Evolutionary conservation across 2,329 filamentous ascomycete genomes (phyloP), one percentile per base, ranked within the genome.

Genomic region (Cordyceps fumosorosea): DNA sequence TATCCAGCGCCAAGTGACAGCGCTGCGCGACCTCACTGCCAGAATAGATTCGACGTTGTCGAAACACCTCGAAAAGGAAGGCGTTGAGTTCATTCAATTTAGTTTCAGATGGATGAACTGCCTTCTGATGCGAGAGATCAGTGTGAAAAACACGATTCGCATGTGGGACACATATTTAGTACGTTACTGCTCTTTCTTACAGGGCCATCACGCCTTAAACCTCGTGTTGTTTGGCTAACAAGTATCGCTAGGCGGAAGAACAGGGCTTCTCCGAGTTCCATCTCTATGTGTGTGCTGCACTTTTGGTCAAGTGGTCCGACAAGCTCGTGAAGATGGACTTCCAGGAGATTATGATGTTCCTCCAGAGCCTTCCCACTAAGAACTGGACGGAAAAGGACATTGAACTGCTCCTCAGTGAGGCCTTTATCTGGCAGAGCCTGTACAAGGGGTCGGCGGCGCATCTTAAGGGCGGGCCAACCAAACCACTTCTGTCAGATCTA

Each of bases 151-250:
- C 73, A 97, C 92, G 0, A 96, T 99, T 66, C 84, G 95, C 68
- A 99, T 99, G 95, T 99, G 95, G 95, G 95, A 99, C 75, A 99
- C 95, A 29, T 99, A 99, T 77, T 84, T 99, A 78, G 93, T 97
- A 80, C 73, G 86, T 77, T 57, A 6, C 16, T 34, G 14, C 20
- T 50, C n/a, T 47, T 26, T 52, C 24, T 3, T 11, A 40, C 32
- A 16, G 4, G 5, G 5, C 12, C 26, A 48, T 32, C 32, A 40
- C 10, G 6, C n/a, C 20, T 11, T n/a, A 6, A 48, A 2, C 5
- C 10, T 40, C 40, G 11, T 14, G 68, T 67, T 14, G 68, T 67
- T 32, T 22, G 42, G 20, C 66, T 66, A 64, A 57, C 63, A 64
- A 16, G 16, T 5, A 48, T 24, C 22, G 20, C 18, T 67, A 98